Percentiles rank a stretch among this genome's conserved stretches.
Conservation (phyloP, 805 yeast species). For the Tetrapisispora taiwanensis region DNA sequence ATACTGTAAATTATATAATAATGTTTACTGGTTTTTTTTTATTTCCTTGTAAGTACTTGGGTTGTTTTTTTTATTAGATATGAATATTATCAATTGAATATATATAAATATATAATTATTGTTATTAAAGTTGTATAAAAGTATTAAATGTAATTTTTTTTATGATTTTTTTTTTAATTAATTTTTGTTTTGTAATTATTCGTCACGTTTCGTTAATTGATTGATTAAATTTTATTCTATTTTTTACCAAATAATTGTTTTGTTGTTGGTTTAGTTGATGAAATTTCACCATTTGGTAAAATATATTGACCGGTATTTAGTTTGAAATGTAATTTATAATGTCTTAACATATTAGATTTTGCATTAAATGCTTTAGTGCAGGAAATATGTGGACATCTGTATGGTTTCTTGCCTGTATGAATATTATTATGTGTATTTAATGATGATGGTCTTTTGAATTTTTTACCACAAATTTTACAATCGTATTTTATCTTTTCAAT, state of each 20-base stretch:
- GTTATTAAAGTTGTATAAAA: background rate
- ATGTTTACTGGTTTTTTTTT: no score
- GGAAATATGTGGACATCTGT: constrained; percentile 45
- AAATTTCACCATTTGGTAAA: constrained; percentile 15
- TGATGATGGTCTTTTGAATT: constrained; percentile 82
- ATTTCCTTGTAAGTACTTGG: no score
- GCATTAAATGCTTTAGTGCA: constrained; percentile 57
- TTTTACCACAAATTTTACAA: constrained; percentile 66
- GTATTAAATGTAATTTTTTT: no score
- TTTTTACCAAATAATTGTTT: constrained; percentile 9
- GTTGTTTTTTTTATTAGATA: no score
- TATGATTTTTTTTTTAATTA: no score
- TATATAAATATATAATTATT: background rate
- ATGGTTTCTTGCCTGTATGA: constrained; percentile 91
- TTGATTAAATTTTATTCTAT: background rate
- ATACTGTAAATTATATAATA: no score
- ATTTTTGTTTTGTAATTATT: background rate
- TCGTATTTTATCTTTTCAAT: constrained; percentile 24
- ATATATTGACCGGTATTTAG: constrained; percentile 12
- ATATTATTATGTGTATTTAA: constrained; percentile 69
- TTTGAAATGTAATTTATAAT: constrained; percentile 21
- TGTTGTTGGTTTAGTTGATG: constrained; percentile 10
- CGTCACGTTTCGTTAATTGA: background rate
- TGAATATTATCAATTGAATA: background rate
- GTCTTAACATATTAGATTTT: constrained; percentile 25